Evolutionary conservation across 495 filamentous ascomycete genomes (phyloP).

Genomic region (Talaromyces wortmannii): DNA sequence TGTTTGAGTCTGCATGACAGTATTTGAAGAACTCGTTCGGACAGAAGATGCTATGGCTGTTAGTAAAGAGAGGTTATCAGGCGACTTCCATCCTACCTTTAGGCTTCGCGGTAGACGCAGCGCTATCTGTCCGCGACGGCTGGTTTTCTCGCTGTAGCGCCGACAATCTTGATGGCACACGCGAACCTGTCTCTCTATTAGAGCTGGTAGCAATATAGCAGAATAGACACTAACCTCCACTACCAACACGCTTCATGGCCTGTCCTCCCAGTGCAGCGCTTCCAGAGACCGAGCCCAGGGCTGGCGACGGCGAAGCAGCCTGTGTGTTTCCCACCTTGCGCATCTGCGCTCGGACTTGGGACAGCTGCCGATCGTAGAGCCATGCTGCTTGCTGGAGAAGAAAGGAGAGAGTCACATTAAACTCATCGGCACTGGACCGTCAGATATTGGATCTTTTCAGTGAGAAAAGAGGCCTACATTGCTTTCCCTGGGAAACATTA

Average conservation of each 20-base stretch:
- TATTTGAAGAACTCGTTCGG: slow-evolving; percentile 54
- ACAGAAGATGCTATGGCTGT: neutral
- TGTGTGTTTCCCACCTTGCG: slow-evolving; percentile 56
- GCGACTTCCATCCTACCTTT: neutral
- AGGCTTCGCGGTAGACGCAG: neutral
- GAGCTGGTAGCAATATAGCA: slow-evolving; percentile 5
- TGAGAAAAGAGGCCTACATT: slow-evolving; percentile 49
- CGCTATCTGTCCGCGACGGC: slow-evolving; percentile 22
- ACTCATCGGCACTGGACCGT: slow-evolving; percentile 45
- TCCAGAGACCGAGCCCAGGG: slow-evolving; percentile 34
- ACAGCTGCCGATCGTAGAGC: slow-evolving; percentile 86
- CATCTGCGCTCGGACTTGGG: slow-evolving; percentile 86
- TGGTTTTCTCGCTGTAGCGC: slow-evolving; percentile 55
- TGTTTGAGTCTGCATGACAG: slow-evolving; percentile 32
- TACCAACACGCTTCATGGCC: slow-evolving; percentile 50
- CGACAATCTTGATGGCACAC: slow-evolving; percentile 54
- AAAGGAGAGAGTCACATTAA: slow-evolving; percentile 78
- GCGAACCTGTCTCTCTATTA: slow-evolving; percentile 28
- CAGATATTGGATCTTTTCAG: neutral
- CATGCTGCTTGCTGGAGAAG: slow-evolving; percentile 91
- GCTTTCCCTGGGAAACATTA: slow-evolving; percentile 62
- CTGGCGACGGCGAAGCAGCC: slow-evolving; percentile 36
- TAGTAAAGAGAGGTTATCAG: neutral
- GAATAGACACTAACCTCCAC: slow-evolving; percentile 35
- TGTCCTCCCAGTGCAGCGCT: slow-evolving; percentile 47